Conservation (phyloP, 495 filamentous ascomycete genomes). For the Penicillium taxi region DNA sequence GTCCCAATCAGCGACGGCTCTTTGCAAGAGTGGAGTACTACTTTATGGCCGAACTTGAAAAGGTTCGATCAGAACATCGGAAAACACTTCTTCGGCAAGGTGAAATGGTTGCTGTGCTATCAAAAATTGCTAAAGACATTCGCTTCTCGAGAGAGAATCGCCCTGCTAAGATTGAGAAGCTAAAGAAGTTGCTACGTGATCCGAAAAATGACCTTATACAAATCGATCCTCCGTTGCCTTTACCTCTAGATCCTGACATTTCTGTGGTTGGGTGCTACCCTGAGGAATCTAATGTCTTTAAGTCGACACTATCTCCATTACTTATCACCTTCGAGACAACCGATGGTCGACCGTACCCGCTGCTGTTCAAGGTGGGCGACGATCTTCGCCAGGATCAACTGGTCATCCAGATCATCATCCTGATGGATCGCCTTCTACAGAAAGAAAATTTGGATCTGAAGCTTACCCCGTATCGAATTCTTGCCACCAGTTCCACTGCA, state of each 20-base stretch:
- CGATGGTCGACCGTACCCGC: conserved; percentile 68
- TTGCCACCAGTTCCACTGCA: conserved; percentile 82
- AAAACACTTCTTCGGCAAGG: conserved; percentile 77
- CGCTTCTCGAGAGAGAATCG: conserved; percentile 73
- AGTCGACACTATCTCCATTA: conserved; percentile 84
- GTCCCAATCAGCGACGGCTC: conserved; percentile 66
- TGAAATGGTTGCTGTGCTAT: conserved; percentile 78
- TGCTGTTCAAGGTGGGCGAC: conserved; percentile 96
- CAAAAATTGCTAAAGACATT: conserved; percentile 84
- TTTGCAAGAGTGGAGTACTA: conserved; percentile 90
- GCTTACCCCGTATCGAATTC: conserved; percentile 88
- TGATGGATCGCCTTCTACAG: conserved; percentile 93
- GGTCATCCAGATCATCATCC: conserved; percentile 93
- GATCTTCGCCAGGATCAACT: conserved; percentile 96
- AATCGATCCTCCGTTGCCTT: conserved; percentile 79
- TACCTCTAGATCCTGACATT: conserved; percentile 82
- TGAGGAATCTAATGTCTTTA: conserved; percentile 87
- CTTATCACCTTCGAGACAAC: conserved; percentile 84
- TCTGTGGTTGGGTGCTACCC: conserved; percentile 70
- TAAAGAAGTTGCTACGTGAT: conserved; percentile 77
- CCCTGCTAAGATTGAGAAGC: conserved; percentile 65
- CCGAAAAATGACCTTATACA: conserved; percentile 76
- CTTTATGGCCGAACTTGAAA: conserved; percentile 78
- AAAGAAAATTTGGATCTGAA: conserved; percentile 98
- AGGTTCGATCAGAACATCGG: conserved; percentile 53